Evolutionary conservation across 2,329 filamentous ascomycete species (phyloP), one percentile per base, ranked within the genome.

Genomic region (Chaetomium olivaceum): DNA sequence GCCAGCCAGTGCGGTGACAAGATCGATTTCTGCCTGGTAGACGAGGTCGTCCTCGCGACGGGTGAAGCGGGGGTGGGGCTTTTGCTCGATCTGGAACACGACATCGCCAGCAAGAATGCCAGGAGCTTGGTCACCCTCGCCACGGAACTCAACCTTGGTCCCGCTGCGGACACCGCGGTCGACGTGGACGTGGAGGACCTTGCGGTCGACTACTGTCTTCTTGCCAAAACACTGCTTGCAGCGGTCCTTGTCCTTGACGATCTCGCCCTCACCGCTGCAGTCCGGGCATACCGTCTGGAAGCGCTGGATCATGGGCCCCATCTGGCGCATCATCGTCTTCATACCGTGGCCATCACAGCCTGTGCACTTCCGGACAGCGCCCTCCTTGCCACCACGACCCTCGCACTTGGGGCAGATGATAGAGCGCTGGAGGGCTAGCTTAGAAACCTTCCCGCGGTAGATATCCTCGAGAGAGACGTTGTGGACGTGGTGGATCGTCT

Each of bases 311-410:
- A 99, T 99, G 67, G 95, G 95, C 60, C 95, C 95, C 93, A 99
- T 98, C 82, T 99, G 95, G 77, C 96, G 91, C 95, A 99, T 97
- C 94, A 99, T 98, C 50, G 92, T 97, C 90, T 98, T 98, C 91
- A 97, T 97, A 80, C 95, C 95, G 70, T 91, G 88, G 71, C 95
- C 95, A 74, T 96, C 92, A 79, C 95, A 99, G 75, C 92, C 91
- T 50, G 87, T 77, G 80, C 95, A 99, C 75, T 91, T 91, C 83
- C 93, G 94, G 71, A 98, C 94, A n/a, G 95, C 92, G 70, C 95
- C 95, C 71, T 98, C 94, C 84, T 99, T 99, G 71, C 95, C 95
- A 75, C 95, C 95, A 67, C 93, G 88, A 69, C 95, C 95, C 66
- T 95, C 90, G 79, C 95, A 99, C 81, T 93, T 93, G 71, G 92